phyloP scores from a whole-genome alignment of 2,329 filamentous ascomycete species.

The Teratosphaeria destructans region DNA sequence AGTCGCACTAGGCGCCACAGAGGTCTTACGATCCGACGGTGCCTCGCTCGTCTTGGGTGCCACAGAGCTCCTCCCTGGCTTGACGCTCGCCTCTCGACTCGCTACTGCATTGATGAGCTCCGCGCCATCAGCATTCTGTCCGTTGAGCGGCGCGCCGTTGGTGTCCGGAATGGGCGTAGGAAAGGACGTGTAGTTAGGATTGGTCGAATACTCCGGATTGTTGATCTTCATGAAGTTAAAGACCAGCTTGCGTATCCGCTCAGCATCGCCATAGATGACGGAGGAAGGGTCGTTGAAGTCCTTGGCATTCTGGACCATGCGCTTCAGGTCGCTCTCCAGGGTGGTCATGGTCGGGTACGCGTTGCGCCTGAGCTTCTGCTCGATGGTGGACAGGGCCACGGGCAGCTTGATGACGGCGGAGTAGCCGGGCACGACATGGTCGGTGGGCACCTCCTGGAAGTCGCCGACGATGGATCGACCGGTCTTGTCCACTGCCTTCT shows the following conservation, averaged over 20 bases:
- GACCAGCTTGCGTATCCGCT: slow-evolving; percentile 73
- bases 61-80: slow-evolving; percentile 11
- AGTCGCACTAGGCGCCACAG: slow-evolving; percentile 19
- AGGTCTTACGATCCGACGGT: slow-evolving; percentile 20
- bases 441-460: slow-evolving; percentile 58
- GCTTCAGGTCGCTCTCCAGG: slow-evolving; percentile 76
- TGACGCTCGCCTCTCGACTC: slow-evolving; percentile 2
- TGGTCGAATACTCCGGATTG: slow-evolving; percentile 68
- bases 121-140: slow-evolving; percentile 9
- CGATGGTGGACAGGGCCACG: slow-evolving; percentile 66
- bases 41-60: slow-evolving; percentile 16
- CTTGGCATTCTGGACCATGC: slow-evolving; percentile 80
- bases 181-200: slow-evolving; percentile 57
- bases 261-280: slow-evolving; percentile 68
- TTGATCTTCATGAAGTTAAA: slow-evolving; percentile 81
- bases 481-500: slow-evolving; percentile 71
- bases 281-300: slow-evolving; percentile 68
- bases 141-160: slow-evolving; percentile 17
- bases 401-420: slow-evolving; percentile 69
- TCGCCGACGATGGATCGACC: slow-evolving; percentile 64
- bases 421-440: slow-evolving; percentile 54
- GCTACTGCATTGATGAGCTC: slow-evolving; percentile 5
- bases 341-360: slow-evolving; percentile 62
- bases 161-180: slow-evolving; percentile 59
- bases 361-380: slow-evolving; percentile 58